Evolutionary conservation across 208 protist genomes (phyloP).

Genomic region (Acanthamoeba polyphaga): DNA sequence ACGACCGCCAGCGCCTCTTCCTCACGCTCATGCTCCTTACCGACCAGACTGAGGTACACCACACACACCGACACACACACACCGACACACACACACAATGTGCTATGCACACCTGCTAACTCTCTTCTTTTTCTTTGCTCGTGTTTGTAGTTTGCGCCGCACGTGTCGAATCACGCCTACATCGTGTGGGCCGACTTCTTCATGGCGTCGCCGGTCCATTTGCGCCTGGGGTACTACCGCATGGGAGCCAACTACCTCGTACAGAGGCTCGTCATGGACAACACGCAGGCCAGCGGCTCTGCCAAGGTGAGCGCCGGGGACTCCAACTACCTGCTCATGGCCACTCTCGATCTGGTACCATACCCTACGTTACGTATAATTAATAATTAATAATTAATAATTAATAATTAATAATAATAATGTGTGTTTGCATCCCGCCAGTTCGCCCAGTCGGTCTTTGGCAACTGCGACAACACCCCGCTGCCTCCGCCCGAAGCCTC

Average conservation of each 20-base stretch:
- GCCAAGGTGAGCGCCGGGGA: too few relatives aligned
- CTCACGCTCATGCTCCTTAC: conserved; percentile 62
- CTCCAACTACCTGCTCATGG: conserved; percentile 36
- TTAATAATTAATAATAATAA: too few relatives aligned
- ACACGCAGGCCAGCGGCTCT: not conserved
- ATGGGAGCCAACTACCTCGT: conserved; percentile 55
- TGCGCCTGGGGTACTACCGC: conserved; percentile 54
- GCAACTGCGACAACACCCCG: conserved; percentile 48
- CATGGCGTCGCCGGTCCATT: conserved; percentile 8
- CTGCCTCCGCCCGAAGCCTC: not conserved
- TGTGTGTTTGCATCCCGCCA: not conserved
- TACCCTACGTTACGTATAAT: too few relatives aligned
- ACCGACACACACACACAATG: too few relatives aligned
- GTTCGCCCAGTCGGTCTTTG: conserved; percentile 69
- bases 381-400: too few relatives aligned
- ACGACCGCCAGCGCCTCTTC: conserved; percentile 64
- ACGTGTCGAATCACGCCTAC: conserved; percentile 56
- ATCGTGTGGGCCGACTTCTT: conserved; percentile 69
- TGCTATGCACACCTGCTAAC: not conserved
- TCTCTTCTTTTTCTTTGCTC: too few relatives aligned
- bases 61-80: too few relatives aligned
- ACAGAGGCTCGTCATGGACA: conserved; percentile 10
- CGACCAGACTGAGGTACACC: not conserved
- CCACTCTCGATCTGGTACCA: conserved; percentile 69
- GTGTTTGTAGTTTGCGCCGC: conserved; percentile 54